Base-by-base conservation (phyloP, 495 filamentous ascomycete species). In the Daldinia vernicosa region DNA sequence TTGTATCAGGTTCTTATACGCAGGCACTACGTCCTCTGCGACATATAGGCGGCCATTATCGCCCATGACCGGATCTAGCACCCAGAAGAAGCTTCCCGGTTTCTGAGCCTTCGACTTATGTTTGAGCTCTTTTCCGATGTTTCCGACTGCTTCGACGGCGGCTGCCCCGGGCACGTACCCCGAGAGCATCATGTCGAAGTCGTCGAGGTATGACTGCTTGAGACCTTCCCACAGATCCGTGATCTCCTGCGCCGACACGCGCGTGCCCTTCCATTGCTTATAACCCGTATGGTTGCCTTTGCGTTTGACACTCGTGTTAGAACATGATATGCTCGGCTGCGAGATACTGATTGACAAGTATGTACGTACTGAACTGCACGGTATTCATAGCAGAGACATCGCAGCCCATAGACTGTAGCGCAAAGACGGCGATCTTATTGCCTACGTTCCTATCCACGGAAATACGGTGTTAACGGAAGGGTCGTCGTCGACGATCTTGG, bases 11-110 rank as follows among this genome's bases (percentile, higher is more conserved):
- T 83, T 85, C 78, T 91, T 93, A 78, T 98, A 99, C n/a, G 90
- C 92, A 0, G 94, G 93, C 33, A 97, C 90, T 3, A 95, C 93
- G 64, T 95, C 92, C 65, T 93, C 89, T 24, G 88, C 91, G 52
- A 99, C 93, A 78, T 99, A 99, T 22, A 98, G 82, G 39, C 87
- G 88, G 35, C 93, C 96, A 74, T 97, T 91, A 75, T 99, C 95
- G 50, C 95, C 95, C 95, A 99, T 99, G 14, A 99, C 96, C 0
- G 95, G 95, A 77, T 99, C 95, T 50, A 99, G 84, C n/a, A 97
- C 90, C 94, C 94, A 98, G 80, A 98, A 98, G 81, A 98, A 95
- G 26, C 87, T 89, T 0, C 93, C 93, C 0, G 91, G 88, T 19
- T 58, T 69, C 1, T 39, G 33, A 32, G 87, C 87, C 15, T 81